Evolutionary conservation across 345 rosid genomes (phyloP).

Genomic region (Populus pruinosa): DNA sequence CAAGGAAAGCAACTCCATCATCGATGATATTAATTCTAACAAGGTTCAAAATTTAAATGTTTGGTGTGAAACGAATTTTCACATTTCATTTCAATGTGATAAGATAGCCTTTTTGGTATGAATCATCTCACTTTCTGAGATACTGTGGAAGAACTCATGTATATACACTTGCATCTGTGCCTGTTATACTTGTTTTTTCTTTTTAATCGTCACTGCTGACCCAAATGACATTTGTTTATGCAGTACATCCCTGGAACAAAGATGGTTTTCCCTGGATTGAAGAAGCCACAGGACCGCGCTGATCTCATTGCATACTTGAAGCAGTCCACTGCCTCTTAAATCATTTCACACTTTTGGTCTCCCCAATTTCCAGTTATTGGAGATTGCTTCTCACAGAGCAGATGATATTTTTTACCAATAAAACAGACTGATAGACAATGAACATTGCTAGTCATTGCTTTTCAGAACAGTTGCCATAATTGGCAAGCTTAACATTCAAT

Average conservation of each 20-base stretch:
- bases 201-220: conserved; percentile 3
- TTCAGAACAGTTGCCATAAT: background rate
- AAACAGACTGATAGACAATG: background rate
- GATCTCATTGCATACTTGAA: conserved; percentile 69
- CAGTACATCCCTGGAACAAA: conserved; percentile 98
- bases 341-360: background rate
- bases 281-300: conserved; percentile 88
- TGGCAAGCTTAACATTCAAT: background rate
- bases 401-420: conserved; percentile 3
- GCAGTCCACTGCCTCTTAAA: conserved; percentile 58
- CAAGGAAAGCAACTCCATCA: background rate
- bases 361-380: background rate
- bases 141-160: background rate
- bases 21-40: background rate
- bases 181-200: background rate
- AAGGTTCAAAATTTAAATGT: too few relatives aligned
- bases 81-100: background rate
- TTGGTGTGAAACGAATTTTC: background rate
- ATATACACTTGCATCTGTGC: background rate
- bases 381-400: background rate
- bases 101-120: background rate
- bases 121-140: background rate
- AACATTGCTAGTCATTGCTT: background rate
- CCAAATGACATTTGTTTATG: conserved; percentile 4
- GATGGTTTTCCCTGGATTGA: conserved; percentile 98